Conservation (phyloP, 2,329 filamentous ascomycete species). For the Periconia macrospinosa region DNA sequence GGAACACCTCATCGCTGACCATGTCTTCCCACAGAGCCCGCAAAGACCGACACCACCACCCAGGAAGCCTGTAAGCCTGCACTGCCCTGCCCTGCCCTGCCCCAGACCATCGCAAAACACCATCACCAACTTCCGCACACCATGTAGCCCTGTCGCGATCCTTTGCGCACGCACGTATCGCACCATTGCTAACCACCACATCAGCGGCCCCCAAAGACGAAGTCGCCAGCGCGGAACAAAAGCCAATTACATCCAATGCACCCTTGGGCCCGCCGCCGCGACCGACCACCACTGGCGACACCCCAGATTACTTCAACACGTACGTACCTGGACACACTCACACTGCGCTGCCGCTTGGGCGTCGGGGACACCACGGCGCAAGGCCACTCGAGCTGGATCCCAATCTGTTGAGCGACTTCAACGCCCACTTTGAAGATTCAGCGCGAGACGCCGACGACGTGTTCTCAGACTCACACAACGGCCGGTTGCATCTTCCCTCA, state of each 20-base stretch:
- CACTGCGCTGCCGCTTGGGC: background rate
- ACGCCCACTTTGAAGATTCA: background rate
- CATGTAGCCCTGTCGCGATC: background rate
- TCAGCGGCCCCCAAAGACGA: slow-evolving; percentile 26
- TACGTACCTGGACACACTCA: slow-evolving; percentile 6
- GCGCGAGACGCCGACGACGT: background rate
- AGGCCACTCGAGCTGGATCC: background rate
- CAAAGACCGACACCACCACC: background rate
- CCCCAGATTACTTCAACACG: slow-evolving; percentile 55
- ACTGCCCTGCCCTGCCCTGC: background rate
- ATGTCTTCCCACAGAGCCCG: background rate
- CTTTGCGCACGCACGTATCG: slow-evolving; percentile 12
- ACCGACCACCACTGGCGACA: slow-evolving; percentile 45
- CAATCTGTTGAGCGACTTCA: background rate
- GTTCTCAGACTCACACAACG: background rate
- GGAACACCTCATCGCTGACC: background rate
- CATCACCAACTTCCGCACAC: background rate
- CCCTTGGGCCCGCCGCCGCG: slow-evolving; percentile 56
- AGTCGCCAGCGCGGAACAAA: slow-evolving; percentile 21
- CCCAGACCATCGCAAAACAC: background rate
- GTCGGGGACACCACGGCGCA: background rate
- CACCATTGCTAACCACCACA: slow-evolving; percentile 15
- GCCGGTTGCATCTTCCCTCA: slow-evolving; percentile 3
- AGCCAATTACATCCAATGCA: slow-evolving; percentile 45
- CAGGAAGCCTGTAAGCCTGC: background rate